A percentile compares a stretch with the other conserved stretches of the same genome.
phyloP scores from a whole-genome alignment of 306 rosid genomes.

The Morella rubra region DNA sequence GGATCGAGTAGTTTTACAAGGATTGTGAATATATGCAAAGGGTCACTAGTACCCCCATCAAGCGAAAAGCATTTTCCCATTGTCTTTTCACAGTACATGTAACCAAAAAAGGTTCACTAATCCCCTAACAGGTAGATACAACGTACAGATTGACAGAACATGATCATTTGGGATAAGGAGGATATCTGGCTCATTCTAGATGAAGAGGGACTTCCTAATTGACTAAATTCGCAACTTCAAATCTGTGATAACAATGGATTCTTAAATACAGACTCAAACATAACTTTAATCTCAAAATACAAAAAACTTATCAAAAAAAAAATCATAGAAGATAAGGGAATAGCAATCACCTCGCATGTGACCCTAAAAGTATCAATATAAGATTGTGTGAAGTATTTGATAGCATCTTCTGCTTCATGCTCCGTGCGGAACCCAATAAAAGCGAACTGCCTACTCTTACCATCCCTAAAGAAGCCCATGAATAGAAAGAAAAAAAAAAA shows the following conservation, averaged over 20 bases:
- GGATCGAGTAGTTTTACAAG: background rate
- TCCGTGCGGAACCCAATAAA: slow-evolving; percentile 76
- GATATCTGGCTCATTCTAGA: background rate
- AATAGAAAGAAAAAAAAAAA: background rate
- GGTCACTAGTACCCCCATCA: background rate
- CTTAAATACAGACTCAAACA: background rate
- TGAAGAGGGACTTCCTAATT: background rate
- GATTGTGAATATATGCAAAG: background rate
- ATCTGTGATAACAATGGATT: background rate
- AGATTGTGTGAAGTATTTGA: slow-evolving; percentile 57
- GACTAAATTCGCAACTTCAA: background rate
- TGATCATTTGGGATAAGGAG: no score
- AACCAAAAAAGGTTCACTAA: background rate
- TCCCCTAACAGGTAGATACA: background rate
- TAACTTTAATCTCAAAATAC: background rate
- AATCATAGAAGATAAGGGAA: background rate
- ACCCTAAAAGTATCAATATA: slow-evolving; percentile 57
- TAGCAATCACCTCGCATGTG: slow-evolving; percentile 63
- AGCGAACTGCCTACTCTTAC: slow-evolving; percentile 75
- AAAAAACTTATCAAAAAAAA: background rate
- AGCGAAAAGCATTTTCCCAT: background rate
- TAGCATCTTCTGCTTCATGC: slow-evolving; percentile 68
- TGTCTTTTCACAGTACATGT: background rate
- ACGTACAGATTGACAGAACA: no score
- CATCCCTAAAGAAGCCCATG: slow-evolving; percentile 47